phyloP scores from a whole-genome alignment of 2,329 filamentous ascomycete species.

The Xylariaceae sp. region DNA sequence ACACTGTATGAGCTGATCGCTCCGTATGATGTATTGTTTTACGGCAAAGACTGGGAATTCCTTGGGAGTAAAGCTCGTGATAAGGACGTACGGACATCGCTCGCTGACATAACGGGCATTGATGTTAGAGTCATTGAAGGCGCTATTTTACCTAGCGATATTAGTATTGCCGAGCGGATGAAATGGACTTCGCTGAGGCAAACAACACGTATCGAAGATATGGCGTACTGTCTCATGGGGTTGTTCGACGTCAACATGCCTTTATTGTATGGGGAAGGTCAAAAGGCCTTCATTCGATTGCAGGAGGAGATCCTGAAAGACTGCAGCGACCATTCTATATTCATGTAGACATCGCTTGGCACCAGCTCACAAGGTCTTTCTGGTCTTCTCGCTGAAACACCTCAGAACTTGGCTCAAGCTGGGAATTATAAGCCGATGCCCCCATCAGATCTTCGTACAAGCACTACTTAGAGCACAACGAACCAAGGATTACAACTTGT shows the following conservation, averaged over 20 bases:
- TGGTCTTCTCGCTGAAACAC: conserved; percentile 15
- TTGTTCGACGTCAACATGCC: conserved; percentile 18
- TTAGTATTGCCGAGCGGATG: conserved; percentile 12
- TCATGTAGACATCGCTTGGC: conserved; percentile 2
- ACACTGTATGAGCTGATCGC: conserved; percentile 15
- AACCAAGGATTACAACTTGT: conserved; percentile 10
- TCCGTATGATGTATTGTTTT: conserved; percentile 15
- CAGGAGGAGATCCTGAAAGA: conserved; percentile 16
- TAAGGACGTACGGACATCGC: conserved; percentile 7
- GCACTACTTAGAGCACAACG: conserved; percentile 12
- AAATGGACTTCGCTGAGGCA: conserved; percentile 14
- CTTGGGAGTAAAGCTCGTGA: conserved; percentile 13
- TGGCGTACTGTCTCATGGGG: conserved; percentile 15
- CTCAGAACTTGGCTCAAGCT: conserved; percentile 5
- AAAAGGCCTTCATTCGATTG: conserved; percentile 13
- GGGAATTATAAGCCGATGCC: conserved; percentile 12
- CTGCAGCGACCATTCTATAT: conserved; percentile 15
- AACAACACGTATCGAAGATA: conserved; percentile 13
- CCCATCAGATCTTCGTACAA: conserved; percentile 1
- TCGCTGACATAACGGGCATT: conserved; percentile 11
- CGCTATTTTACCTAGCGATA: conserved; percentile 8
- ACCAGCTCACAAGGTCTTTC: neutral
- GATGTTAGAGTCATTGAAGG: conserved; percentile 11
- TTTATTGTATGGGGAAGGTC: conserved; percentile 14
- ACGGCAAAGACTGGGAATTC: conserved; percentile 6